Conservation (phyloP, 331 rosid genomes). For the Spiraea crenata region DNA sequence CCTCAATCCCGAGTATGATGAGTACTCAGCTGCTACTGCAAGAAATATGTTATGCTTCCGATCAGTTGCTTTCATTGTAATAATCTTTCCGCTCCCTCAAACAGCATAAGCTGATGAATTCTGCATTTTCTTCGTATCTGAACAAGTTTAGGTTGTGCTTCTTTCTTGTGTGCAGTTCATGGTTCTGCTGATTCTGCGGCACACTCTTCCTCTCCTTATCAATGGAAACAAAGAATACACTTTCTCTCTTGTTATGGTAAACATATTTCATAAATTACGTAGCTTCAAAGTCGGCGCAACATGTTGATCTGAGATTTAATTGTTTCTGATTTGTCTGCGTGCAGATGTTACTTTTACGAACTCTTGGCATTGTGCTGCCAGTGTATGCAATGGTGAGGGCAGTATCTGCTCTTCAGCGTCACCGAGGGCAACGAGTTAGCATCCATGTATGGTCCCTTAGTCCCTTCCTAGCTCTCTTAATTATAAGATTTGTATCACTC, state of each 20-base stretch:
- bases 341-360: conserved; percentile 62
- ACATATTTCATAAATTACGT: neutral
- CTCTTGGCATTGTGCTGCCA: conserved; percentile 60
- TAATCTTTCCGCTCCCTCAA: conserved; percentile 12
- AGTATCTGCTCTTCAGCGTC: conserved; percentile 51
- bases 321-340: conserved; percentile 2
- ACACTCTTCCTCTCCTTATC: conserved; percentile 65
- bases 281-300: neutral
- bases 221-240: conserved; percentile 47
- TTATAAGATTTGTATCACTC: too few relatives aligned
- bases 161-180: conserved; percentile 59
- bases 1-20: conserved; percentile 50
- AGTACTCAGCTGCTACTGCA: conserved; percentile 53
- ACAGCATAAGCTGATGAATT: neutral
- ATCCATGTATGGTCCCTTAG: neutral
- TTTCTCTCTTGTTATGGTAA: conserved; percentile 69
- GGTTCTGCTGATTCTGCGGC: conserved; percentile 75
- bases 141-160: neutral
- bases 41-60: conserved; percentile 59
- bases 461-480: neutral
- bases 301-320: conserved; percentile 3
- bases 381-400: conserved; percentile 61
- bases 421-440: conserved; percentile 46
- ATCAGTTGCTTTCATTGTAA: conserved; percentile 59
- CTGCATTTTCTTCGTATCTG: neutral